Evolutionary conservation across 345 rosid species (phyloP), one percentile per base, ranked within the genome.

Genomic region (Cardiospermum halicacabum): DNA sequence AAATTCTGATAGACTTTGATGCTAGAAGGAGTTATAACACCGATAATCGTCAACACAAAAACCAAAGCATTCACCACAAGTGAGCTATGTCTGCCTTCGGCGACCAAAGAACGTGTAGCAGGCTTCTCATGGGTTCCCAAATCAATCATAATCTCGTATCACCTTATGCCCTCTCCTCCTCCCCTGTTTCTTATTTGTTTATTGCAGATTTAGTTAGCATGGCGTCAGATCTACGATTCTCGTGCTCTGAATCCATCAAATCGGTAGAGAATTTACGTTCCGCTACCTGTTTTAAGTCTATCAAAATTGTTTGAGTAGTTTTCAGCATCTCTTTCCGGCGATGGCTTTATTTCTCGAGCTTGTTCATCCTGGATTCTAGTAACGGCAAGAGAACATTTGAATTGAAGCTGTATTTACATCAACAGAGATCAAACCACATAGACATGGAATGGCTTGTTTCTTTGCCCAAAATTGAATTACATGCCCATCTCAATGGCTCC

Each of bases 401-500:
- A n/a, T n/a, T n/a, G n/a, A n/a, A n/a, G n/a, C n/a, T n/a, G n/a
- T n/a, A n/a, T 34, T 34, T 25, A 18, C 36, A 22, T 11, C 22
- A 49, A 21, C 39, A 34, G 55, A 18, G 39, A 19, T 53, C 62
- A 40, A 30, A 39, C n/a, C 9, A 34, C 39, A 34, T 34, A 11
- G 62, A 69, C 21, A 81, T 83, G 90, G 91, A 85, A 72, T 81
- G 89, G 87, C 79, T 78, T 53, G 55, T 73, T 25, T 80, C 91
- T 24, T 66, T 94, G 30, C 99, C 97, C 36, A 94, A 94, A 78
- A 61, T 94, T 68, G 97, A 94, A 74, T 81, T 94, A n/a, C 97
- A 94, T 65, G 99, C 99, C 69, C 99, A 94, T 77, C 99, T 94
- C 78, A 91, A 91, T 61, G 99, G 97, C 69, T 94, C 96, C 69